Percentiles rank a stretch among this genome's conserved stretches.
These are phyloP conservation scores for Blastomyces parvus DNA, from an alignment of 2,329 filamentous ascomycete genomes.

Conservation along the genomic window DNA sequence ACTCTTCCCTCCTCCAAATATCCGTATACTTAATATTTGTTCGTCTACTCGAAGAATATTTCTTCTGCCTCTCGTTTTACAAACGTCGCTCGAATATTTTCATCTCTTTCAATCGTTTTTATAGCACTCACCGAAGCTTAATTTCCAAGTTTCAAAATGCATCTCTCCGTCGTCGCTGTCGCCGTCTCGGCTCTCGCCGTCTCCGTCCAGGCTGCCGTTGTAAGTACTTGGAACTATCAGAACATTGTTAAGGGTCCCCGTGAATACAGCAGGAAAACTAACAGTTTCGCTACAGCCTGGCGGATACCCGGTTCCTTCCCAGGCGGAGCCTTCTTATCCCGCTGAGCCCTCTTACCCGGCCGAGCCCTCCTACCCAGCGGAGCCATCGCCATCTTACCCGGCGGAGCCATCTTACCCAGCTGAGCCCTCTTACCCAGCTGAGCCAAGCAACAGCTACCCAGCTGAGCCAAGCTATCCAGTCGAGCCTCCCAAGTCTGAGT, in stretches of 20 bases:
- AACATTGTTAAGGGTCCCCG: background rate
- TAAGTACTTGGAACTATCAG: background rate
- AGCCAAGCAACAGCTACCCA: background rate
- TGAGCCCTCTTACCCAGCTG: background rate
- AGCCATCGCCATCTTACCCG: background rate
- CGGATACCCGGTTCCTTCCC: background rate
- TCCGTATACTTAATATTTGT: constrained; percentile 1
- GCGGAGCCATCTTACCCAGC: background rate
- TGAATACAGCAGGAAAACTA: background rate
- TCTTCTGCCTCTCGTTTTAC: constrained; percentile 7
- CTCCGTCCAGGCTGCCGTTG: background rate
- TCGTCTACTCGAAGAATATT: constrained; percentile 1
- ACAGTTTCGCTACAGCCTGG: background rate
- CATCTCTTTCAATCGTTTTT: background rate
- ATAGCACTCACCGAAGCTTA: background rate
- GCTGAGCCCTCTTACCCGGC: background rate
- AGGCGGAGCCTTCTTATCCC: background rate
- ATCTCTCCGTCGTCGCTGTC: constrained; percentile 16
- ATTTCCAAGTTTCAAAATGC: constrained; percentile 12
- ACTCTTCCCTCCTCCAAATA: background rate
- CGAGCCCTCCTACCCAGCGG: background rate
- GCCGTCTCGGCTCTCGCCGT: constrained; percentile 15
- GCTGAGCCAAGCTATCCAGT: background rate
- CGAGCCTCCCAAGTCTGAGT: background rate
- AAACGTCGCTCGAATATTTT: background rate